Base-by-base conservation (phyloP, 73 alveolate genomes). In the Paraurostyla sp. region DNA sequence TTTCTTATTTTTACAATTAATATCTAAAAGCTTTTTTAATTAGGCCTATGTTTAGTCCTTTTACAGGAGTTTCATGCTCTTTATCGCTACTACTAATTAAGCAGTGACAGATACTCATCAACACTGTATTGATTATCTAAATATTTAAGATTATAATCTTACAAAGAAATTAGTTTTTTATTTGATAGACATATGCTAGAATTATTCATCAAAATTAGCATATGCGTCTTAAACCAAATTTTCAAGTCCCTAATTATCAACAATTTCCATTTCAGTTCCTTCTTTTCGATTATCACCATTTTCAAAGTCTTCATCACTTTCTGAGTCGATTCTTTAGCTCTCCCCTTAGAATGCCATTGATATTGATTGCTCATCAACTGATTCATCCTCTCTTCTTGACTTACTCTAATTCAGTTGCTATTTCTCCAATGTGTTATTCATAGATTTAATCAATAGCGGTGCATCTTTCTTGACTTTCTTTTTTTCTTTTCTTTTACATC, bases 71-170 rank as follows among this genome's bases (percentile, higher is more conserved):
- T 43, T 32, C 73, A 46, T 15, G 18, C 33, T 75, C 51, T 50
- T 43, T 2, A 46, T 48, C 87, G 6, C 38, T 29, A 4, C 63
- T 50, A 3, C 56, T 75, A 4, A 75, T 60, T 13, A 75, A 22
- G 30, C 87, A 75, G 32, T 75, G 73, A 51, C 73, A 75, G 22
- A 75, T 75, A 32, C 87, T 75, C 69, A 49, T 75, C 11, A 75
- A 29, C 29, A 75, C 87, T 6, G 87, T 75, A 48, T 75, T 75
- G 15, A 75, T 75, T 25, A 75, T 75, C 87, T 75, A 71, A 54
- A 54, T 11, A 11, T 54, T 40, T 42, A 42, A 35, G 27, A 15
- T 13, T 4, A 42, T 40, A 71, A 13, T 15, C 43, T 46, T 75
- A 75, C 87, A 38, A 75, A 75, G 27, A 25, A 60, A 23, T 60